These are phyloP conservation scores for Nemania abortiva DNA, from an alignment of 2,329 filamentous ascomycete genomes.

Conservation along the genomic window DNA sequence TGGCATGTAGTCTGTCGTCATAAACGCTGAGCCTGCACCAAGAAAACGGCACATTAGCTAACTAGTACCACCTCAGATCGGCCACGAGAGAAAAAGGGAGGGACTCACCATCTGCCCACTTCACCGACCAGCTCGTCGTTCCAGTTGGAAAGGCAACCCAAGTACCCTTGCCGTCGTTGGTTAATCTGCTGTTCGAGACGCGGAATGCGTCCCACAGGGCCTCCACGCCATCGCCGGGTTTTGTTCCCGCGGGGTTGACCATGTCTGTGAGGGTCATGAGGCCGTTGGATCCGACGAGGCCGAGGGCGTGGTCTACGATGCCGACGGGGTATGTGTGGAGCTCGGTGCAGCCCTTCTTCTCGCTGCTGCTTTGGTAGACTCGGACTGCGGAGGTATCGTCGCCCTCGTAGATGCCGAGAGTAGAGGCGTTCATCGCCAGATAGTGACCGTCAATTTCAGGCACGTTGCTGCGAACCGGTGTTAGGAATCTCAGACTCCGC, in stretches of 20 bases:
- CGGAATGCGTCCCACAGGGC: constrained; percentile 54
- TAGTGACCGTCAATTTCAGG: constrained; percentile 51
- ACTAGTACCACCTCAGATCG: not conserved
- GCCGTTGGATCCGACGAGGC: constrained; percentile 52
- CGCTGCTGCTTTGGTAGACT: constrained; percentile 50
- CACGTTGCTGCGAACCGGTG: constrained; percentile 14
- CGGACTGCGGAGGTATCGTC: constrained; percentile 40
- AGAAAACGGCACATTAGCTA: constrained; percentile 20
- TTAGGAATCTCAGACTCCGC: not conserved
- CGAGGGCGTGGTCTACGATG: constrained; percentile 54
- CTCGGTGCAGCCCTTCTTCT: constrained; percentile 48
- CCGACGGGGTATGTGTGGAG: constrained; percentile 56
- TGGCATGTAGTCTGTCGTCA: constrained; percentile 51
- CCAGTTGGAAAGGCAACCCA: constrained; percentile 54
- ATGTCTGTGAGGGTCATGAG: constrained; percentile 53
- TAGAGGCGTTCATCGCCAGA: constrained; percentile 49
- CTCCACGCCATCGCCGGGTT: constrained; percentile 45
- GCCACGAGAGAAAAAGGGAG: not conserved
- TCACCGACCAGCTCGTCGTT: constrained; percentile 49
- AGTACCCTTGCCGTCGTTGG: constrained; percentile 43
- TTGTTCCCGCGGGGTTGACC: constrained; percentile 47
- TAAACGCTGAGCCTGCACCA: constrained; percentile 44
- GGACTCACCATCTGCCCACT: constrained; percentile 55
- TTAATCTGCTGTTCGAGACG: constrained; percentile 42
- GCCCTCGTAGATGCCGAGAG: constrained; percentile 51